Percentiles rank a stretch among this genome's conserved stretches.
Conservation (phyloP, 1,284 basidiomycete genomes). For the Cryptococcus amylolentus region DNA sequence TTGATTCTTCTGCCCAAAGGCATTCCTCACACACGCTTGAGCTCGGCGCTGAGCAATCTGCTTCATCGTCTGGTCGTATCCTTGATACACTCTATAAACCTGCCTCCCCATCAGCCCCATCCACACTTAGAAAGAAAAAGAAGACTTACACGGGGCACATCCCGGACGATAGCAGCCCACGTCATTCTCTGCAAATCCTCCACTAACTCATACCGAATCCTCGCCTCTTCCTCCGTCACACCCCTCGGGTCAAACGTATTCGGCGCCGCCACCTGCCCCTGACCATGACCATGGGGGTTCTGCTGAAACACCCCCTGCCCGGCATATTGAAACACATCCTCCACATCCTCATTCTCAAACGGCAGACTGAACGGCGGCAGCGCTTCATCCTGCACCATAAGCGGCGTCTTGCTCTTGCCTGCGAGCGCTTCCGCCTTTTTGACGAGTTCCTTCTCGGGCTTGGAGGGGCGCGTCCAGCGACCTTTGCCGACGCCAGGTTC, state of each 20-base stretch:
- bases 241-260: slow-evolving; percentile 39
- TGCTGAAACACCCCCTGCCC: too few species aligned
- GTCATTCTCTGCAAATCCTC: slow-evolving; percentile 82
- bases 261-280: slow-evolving; percentile 10
- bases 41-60: slow-evolving; percentile 30
- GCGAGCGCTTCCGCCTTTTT: slow-evolving; percentile 21
- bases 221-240: slow-evolving; percentile 39
- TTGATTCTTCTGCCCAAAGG: slow-evolving; percentile 72
- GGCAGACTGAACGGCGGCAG: neutral
- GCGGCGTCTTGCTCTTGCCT: neutral
- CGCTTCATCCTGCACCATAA: neutral
- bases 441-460: slow-evolving; percentile 24
- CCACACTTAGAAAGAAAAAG: neutral
- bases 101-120: slow-evolving; percentile 34
- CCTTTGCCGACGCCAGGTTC: slow-evolving; percentile 42
- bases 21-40: slow-evolving; percentile 57
- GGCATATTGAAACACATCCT: neutral
- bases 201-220: slow-evolving; percentile 48
- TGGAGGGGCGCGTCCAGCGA: slow-evolving; percentile 33
- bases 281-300: too few species aligned
- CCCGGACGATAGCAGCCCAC: slow-evolving; percentile 80
- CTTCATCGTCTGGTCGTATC: slow-evolving; percentile 65
- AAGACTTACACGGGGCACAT: slow-evolving; percentile 68
- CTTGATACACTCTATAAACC: slow-evolving; percentile 71
- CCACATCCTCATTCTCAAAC: neutral